Percentiles rank a stretch among this genome's conserved stretches.
phyloP scores from a whole-genome alignment of 345 rosid species.

The Capsella bursapastoris region DNA sequence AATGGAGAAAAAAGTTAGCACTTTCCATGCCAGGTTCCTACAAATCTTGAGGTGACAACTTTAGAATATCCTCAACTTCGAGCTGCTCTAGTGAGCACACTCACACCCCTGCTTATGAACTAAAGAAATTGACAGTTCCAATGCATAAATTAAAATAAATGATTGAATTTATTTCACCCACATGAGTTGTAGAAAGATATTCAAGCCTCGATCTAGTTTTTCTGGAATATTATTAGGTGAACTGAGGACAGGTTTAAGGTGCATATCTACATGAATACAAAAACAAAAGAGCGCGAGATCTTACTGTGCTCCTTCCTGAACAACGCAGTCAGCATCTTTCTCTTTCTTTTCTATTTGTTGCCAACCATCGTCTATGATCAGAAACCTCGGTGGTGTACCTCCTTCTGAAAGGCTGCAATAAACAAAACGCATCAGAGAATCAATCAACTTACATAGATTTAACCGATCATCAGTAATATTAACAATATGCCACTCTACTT shows the following conservation, averaged over 20 bases:
- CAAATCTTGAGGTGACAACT: no score
- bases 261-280: conserved; percentile 12
- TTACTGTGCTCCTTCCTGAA: conserved; percentile 99
- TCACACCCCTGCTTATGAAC: no score
- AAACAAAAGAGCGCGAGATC: conserved; percentile 42
- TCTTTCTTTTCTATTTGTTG: conserved; percentile 91
- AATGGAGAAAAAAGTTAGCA: neutral
- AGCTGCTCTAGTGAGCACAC: no score
- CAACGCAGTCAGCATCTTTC: conserved; percentile 60
- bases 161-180: no score
- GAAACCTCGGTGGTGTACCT: conserved; percentile 92
- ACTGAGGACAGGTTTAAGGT: neutral
- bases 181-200: no score
- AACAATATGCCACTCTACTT: neutral
- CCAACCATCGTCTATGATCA: conserved; percentile 99
- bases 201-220: neutral
- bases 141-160: no score
- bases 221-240: neutral
- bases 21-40: neutral
- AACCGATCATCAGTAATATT: neutral
- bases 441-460: neutral
- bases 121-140: no score
- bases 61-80: no score
- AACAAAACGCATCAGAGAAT: conserved; percentile 39
- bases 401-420: conserved; percentile 80